Percentiles rank a stretch among this genome's conserved stretches.
Evolutionary conservation across 805 yeast genomes (phyloP).

Genomic region (Candida yuanshanica): DNA sequence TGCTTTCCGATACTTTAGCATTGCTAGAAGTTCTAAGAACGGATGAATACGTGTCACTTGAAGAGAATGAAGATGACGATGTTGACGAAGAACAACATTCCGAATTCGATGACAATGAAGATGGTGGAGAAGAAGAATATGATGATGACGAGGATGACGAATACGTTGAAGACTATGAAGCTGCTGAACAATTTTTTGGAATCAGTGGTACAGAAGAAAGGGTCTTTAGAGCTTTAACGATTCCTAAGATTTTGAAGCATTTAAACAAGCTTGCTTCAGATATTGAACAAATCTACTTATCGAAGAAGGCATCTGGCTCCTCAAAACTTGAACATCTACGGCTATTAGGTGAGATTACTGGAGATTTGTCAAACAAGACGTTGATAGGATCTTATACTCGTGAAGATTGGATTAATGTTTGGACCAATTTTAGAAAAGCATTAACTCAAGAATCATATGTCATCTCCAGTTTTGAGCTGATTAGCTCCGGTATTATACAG

Average conservation of each 20-base stretch:
- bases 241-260: slow-evolving; percentile 6
- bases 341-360: slow-evolving; percentile 22
- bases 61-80: slow-evolving; percentile 17
- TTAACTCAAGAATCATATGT: slow-evolving; percentile 26
- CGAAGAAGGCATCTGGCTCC: slow-evolving; percentile 20
- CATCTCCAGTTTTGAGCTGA: slow-evolving; percentile 71
- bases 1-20: slow-evolving; percentile 43
- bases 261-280: slow-evolving; percentile 15
- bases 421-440: slow-evolving; percentile 34
- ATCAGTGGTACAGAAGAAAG: neutral
- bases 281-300: slow-evolving; percentile 27
- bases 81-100: slow-evolving; percentile 25
- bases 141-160: slow-evolving; percentile 16
- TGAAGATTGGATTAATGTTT: slow-evolving; percentile 28
- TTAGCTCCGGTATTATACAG: slow-evolving; percentile 59
- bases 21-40: slow-evolving; percentile 26
- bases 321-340: slow-evolving; percentile 24
- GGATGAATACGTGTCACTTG: slow-evolving; percentile 5
- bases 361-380: slow-evolving; percentile 10
- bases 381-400: slow-evolving; percentile 10
- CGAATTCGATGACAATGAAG: slow-evolving; percentile 6
- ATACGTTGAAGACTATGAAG: slow-evolving; percentile 4
- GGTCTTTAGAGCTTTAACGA: slow-evolving; percentile 6
- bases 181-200: neutral
- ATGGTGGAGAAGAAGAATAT: slow-evolving; percentile 20